A percentile compares a stretch with the other conserved stretches of the same genome.
Evolutionary conservation across 257 asterid species (phyloP).

Genomic region (Gardenia jasminoides): DNA sequence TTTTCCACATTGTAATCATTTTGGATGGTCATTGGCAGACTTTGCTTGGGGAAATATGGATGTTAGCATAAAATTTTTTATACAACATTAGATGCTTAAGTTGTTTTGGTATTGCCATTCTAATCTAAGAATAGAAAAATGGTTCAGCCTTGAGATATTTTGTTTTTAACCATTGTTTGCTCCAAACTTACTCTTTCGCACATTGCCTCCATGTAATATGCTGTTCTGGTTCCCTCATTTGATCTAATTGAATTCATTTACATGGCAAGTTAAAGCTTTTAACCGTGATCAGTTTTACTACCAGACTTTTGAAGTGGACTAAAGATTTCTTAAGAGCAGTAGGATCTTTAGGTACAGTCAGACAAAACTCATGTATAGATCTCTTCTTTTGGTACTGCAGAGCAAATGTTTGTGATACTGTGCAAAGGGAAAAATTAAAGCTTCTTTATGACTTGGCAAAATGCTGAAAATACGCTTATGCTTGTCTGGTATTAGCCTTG

Average conservation of each 20-base stretch:
- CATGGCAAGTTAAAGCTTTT: background rate
- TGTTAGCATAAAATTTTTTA: background rate
- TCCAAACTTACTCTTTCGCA: background rate
- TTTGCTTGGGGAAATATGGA: background rate
- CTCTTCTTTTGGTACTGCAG: background rate
- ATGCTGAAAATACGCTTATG: conserved; percentile 2
- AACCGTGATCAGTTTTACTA: background rate
- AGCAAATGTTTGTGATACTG: background rate
- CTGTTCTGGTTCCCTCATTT: background rate
- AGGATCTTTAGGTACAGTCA: background rate
- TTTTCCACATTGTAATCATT: conserved; percentile 3
- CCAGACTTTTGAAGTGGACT: background rate
- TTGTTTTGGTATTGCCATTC: background rate
- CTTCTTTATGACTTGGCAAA: background rate
- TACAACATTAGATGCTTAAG: background rate
- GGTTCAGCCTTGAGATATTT: background rate
- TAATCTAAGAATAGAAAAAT: background rate
- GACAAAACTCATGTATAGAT: background rate
- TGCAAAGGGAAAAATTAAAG: background rate
- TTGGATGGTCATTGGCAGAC: background rate
- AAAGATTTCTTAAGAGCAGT: background rate
- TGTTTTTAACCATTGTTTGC: background rate
- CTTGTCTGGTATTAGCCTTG: conserved; percentile 5
- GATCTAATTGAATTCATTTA: background rate
- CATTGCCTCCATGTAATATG: background rate